Evolutionary conservation across 2,329 filamentous ascomycete species (phyloP).

Genomic region (Trichoderma lentiforme): DNA sequence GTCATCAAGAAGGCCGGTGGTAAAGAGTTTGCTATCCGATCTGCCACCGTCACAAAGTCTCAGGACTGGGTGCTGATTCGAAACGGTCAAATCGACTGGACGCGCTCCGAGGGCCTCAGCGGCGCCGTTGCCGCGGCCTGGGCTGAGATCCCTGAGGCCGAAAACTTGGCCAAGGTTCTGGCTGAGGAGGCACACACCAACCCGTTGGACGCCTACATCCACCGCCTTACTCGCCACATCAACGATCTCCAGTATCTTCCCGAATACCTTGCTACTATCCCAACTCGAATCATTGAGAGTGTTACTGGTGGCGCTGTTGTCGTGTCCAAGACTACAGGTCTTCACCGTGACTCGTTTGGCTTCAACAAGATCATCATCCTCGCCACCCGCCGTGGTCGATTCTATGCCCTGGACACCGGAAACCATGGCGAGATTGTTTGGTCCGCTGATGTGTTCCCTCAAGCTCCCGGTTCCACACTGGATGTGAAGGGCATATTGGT

Average conservation of each 20-base stretch:
- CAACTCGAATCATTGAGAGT: constrained; percentile 63
- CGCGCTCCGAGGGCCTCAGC: constrained; percentile 76
- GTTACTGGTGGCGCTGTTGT: constrained; percentile 55
- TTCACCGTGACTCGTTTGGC: constrained; percentile 74
- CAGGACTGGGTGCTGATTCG: constrained; percentile 80
- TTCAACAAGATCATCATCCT: constrained; percentile 83
- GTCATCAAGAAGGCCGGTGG: constrained; percentile 67
- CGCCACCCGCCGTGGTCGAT: constrained; percentile 72
- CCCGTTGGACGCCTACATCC: constrained; percentile 75
- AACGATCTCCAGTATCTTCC: constrained; percentile 76
- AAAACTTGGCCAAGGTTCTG: constrained; percentile 74
- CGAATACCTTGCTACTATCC: constrained; percentile 66
- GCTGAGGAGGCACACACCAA: constrained; percentile 85
- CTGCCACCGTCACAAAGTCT: constrained; percentile 64
- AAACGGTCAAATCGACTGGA: constrained; percentile 79
- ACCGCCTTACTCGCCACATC: constrained; percentile 79
- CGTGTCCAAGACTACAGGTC: constrained; percentile 38
- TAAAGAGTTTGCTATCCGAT: constrained; percentile 71
- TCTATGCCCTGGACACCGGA: constrained; percentile 77
- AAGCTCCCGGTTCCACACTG: constrained; percentile 52
- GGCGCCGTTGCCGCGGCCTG: constrained; percentile 76
- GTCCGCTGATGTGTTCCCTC: constrained; percentile 63
- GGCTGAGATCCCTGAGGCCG: constrained; percentile 70
- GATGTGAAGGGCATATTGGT: constrained; percentile 65
- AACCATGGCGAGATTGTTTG: constrained; percentile 72